Evolutionary conservation across 176 grass and related monocot genomes (phyloP), one percentile per base, ranked within the genome.

Genomic region (Elymus sibiricus): DNA sequence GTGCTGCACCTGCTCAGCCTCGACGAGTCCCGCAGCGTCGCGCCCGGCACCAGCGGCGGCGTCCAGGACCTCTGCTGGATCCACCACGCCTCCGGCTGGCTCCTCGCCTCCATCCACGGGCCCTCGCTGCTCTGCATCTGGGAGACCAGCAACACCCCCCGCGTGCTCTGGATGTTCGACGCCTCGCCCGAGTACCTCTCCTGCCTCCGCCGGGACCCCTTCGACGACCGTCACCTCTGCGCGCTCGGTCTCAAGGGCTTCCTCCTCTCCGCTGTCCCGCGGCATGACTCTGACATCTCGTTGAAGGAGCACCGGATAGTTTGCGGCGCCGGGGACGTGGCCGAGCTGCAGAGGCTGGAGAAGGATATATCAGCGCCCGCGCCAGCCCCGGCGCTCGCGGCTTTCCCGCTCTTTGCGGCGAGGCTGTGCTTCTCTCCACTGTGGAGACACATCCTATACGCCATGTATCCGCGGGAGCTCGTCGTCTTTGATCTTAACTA

Each of bases 51-150:
- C 49, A 25, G 90, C 16, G 86, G 90, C 1, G 96, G 93, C 63
- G 88, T 98, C 13, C 92, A 95, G 93, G 96, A 98, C 86, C 74
- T 98, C 22, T 98, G 96, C 88, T 95, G 96, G 96, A 88, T 95
- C 82, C 93, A 88, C 76, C 91, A 94, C 13, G 92, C 79, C 85
- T 84, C 91, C 4, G 76, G 89, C 0, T 98, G 91, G 96, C 88
- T 95, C 84, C 90, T 98, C 35, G 96, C 86, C 3, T 92, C 92
- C 28, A 92, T 98, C 76, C 96, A 98, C 53, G 93, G 93, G 5
- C 92, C 93, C 63, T 98, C 92, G 7, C 90, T 98, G 67, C 84
- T 98, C 77, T 91, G 88, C 77, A 85, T 98, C 76, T 98, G 96
- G 96, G 89, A 95, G 66, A 83, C 92, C 19, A 78, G 68, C 61